Evolutionary conservation across 2,329 filamentous ascomycete genomes (phyloP).

Genomic region (Colletotrichum cordylinicola): DNA sequence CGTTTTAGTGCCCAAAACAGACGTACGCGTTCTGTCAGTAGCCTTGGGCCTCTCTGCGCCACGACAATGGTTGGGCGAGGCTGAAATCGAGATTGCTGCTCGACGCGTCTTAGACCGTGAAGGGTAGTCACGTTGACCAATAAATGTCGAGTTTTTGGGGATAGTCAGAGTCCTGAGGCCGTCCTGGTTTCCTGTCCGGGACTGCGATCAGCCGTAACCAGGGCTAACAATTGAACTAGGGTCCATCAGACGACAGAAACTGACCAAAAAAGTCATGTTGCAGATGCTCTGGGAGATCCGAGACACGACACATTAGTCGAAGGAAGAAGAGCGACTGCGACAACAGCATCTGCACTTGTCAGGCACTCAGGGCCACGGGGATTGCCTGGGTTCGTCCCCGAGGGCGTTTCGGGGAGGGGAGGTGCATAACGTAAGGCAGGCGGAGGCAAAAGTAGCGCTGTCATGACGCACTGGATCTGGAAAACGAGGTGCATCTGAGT

Average conservation of each 20-base stretch:
- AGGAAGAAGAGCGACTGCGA: not conserved
- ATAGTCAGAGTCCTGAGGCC: not conserved
- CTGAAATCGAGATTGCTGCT: conserved; percentile 6
- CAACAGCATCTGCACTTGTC: not conserved
- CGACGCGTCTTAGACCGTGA: not conserved
- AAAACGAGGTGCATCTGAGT: conserved; percentile 8
- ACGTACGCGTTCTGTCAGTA: not conserved
- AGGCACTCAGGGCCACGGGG: not conserved
- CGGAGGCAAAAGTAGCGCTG: not conserved
- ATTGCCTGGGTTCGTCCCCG: not conserved
- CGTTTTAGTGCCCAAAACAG: not conserved
- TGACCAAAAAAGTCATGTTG: not conserved
- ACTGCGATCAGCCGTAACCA: not conserved
- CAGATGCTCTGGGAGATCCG: conserved; percentile 2
- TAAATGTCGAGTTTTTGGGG: not conserved
- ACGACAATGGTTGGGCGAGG: not conserved
- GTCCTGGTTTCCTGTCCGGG: not conserved
- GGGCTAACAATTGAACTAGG: not conserved
- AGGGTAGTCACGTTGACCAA: not conserved
- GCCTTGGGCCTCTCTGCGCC: not conserved
- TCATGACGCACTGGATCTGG: conserved; percentile 22
- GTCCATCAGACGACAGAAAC: not conserved
- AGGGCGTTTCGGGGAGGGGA: not conserved
- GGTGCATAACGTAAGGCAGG: not conserved
- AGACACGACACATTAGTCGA: not conserved